Evolutionary conservation across 2,329 filamentous ascomycete genomes (phyloP), one percentile per base, ranked within the genome.

Genomic region (Fusarium drepaniforme): DNA sequence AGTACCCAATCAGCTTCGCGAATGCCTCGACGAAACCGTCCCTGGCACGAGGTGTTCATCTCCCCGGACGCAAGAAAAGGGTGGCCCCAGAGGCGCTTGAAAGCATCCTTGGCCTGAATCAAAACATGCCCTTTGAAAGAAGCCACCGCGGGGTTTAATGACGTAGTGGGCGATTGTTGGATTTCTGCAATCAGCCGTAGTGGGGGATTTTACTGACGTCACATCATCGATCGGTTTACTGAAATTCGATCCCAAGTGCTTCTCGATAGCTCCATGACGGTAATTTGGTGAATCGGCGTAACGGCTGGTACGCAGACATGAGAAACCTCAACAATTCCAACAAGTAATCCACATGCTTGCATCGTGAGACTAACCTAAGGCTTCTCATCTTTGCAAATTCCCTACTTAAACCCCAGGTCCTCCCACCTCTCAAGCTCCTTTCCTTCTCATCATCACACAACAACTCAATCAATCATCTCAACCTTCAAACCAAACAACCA

Each of bases 391-490:
- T 44, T 18, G 28, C 23, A 18, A 40, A 75, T 64, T 37, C 35
- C 53, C 66, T 78, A 78, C 69, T 74, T 78, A 78, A 78, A 72
- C 75, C 68, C 51, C 51, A 23, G 49, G 49, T 46, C 33, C 37
- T 72, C 74, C 77, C 70, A 28, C 63, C 40, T 13, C 18, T 15
- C n/a, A 1, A 1, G 8, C 8, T 9, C 25, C 13, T 8, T 57
- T 49, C 38, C 33, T 57, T 60, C 64, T 38, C 28, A 72, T 49
- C 70, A 64, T 72, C 57, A 69, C 65, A 70, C 73, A 64, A 63
- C 28, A 53, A 73, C 51, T 67, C 60, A 71, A 75, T 30, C 61
- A 77, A 57, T 65, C 57, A 37, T 65, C 66, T 51, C 56, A 61
- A 76, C 62, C 49, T 57, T 49, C 71, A 79, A 72, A 77, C 64